These are phyloP conservation scores for Mycena rebaudengoi DNA, from an alignment of 768 basidiomycete genomes.

Conservation along the genomic window DNA sequence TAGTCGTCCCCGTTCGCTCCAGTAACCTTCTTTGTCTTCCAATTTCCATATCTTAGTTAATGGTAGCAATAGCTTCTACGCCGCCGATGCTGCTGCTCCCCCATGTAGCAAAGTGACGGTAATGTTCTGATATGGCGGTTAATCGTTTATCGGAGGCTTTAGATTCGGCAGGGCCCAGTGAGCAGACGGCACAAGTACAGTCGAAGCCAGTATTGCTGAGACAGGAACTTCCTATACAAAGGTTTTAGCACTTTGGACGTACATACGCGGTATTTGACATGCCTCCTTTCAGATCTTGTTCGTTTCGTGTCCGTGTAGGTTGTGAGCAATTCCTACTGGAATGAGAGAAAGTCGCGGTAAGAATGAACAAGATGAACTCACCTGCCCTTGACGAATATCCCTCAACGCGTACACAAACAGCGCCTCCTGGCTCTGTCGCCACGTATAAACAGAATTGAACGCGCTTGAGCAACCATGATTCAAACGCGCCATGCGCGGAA, in stretches of 20 bases:
- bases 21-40: constrained; percentile 70
- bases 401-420: constrained; percentile 69
- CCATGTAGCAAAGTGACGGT: constrained; percentile 60
- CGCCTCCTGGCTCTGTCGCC: constrained; percentile 56
- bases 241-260: background rate
- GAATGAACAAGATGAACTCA: constrained; percentile 28
- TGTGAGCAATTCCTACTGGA: constrained; percentile 64
- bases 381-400: constrained; percentile 60
- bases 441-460: constrained; percentile 73
- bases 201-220: constrained; percentile 63
- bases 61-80: constrained; percentile 55
- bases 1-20: constrained; percentile 69
- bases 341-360: constrained; percentile 4
- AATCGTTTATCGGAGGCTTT: constrained; percentile 61
- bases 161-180: constrained; percentile 58
- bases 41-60: constrained; percentile 63
- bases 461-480: constrained; percentile 76
- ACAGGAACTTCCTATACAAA: constrained; percentile 57
- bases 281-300: constrained; percentile 64
- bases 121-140: constrained; percentile 52
- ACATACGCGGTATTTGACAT: constrained; percentile 14
- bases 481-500: constrained; percentile 70
- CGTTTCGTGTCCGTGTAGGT: constrained; percentile 67
- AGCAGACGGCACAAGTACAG: constrained; percentile 67
- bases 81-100: constrained; percentile 53